Base-by-base conservation (phyloP, 2,329 filamentous ascomycete genomes). In the Talaromyces funiculosus region DNA sequence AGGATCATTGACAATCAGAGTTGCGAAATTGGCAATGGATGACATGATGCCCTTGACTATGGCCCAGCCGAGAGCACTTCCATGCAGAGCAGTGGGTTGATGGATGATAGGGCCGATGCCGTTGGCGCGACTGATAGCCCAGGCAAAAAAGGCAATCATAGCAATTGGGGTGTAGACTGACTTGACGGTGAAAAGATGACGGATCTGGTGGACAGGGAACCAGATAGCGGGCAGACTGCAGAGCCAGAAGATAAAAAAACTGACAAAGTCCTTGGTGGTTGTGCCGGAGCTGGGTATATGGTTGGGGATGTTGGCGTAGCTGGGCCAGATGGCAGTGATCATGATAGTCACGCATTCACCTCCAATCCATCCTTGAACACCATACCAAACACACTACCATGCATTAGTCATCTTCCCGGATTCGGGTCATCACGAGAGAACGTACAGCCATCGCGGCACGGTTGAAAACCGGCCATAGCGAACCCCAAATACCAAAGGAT, bases 151-250 rank as follows among this genome's bases (percentile, higher is more conserved):
- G 14, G 89, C 86, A 54, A 96, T 80, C 55, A 89, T 92, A n/a
- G 90, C 91, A 38, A 82, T 81, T 0, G 92, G 92, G 0, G 94
- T 92, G 62, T 95, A 84, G 70, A 86, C 89, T 0, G 92, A 86
- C 77, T 97, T 97, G 70, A 90, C 89, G 0, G 92, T 96, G 77
- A 96, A 96, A 3, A 96, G 79, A 72, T 96, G 92, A 49, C 92
- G 86, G 68, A 96, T 87, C 76, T 93, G 85, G 75, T 96, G 90
- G 1, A 96, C 90, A 0, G 90, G 91, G 66, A 94, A 92, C 87
- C 89, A 96, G 63, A 96, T 87, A 20, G 90, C 90, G 0, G 92
- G 91, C 1, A 96, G 80, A 1, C 89, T 92, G 64, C 82, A 78
- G 2, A 90, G 71, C 90, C 90, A 96, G 74, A 96, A 96, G 60